Conservation (phyloP, 75 land plant species). For the Sequoiadendron giganteum region DNA sequence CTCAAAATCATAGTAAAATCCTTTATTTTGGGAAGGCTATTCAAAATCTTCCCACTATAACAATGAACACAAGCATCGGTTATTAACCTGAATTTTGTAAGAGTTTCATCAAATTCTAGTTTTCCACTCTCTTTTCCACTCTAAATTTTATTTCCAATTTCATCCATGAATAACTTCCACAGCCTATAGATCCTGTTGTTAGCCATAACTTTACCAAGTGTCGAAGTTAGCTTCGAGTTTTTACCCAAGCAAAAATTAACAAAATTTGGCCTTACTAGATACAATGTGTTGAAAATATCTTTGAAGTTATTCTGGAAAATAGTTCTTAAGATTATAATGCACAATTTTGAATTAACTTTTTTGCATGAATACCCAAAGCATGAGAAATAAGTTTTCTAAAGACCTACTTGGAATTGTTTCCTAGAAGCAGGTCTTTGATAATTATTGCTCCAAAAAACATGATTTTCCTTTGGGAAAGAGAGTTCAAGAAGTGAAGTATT, state of each 20-base stretch:
- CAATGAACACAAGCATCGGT: slow-evolving; percentile 5
- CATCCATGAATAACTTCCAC: slow-evolving; percentile 25
- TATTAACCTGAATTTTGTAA: slow-evolving; percentile 33
- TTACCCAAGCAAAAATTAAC: slow-evolving; percentile 2
- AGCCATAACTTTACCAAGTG: background rate
- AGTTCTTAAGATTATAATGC: slow-evolving; percentile 83
- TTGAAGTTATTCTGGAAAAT: slow-evolving; percentile 89
- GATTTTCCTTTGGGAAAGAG: too few relatives aligned
- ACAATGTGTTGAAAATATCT: slow-evolving; percentile 69
- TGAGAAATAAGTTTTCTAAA: too few relatives aligned
- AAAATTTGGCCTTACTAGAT: slow-evolving; percentile 63
- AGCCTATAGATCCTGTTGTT: background rate
- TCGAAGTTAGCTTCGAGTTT: background rate
- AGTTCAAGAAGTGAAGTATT: too few relatives aligned
- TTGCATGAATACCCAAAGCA: too few relatives aligned
- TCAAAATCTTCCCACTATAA: slow-evolving; percentile 62
- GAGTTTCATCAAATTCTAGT: slow-evolving; percentile 19
- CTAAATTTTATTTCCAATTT: slow-evolving; percentile 35
- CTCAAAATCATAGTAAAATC: slow-evolving; percentile 14
- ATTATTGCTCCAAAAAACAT: too few relatives aligned
- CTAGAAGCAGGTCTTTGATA: too few relatives aligned
- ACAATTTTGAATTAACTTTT: slow-evolving; percentile 43
- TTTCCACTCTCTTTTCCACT: slow-evolving; percentile 21
- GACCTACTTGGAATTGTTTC: too few relatives aligned
- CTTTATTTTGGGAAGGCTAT: slow-evolving; percentile 61